Evolutionary conservation across 176 grass and related monocot genomes (phyloP), one percentile per base, ranked within the genome.

Genomic region (Zoysia pacifica): DNA sequence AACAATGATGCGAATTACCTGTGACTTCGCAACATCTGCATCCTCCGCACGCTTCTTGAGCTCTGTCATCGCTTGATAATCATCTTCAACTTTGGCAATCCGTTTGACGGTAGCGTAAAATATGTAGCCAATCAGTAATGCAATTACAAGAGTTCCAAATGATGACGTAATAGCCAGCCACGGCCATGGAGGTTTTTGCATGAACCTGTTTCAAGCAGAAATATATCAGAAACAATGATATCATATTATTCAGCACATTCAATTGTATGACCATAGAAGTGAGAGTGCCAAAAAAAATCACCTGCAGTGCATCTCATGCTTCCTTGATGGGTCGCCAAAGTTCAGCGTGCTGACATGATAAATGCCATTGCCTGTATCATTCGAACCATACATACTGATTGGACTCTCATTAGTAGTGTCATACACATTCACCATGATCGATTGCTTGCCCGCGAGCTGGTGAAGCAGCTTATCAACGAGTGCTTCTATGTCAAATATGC

Each of bases 241-340:
- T 28, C 28, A 37, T 20, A 65, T 11, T 48, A 45, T 18, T 14
- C 13, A 80, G 75, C n/a, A 12, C 68, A 49, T 78, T 45, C 19
- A 65, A 11, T 3, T 58, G 19, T 13, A 78, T 5, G 62, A 36
- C 28, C 28, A 28, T 28, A 28, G 28, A 28, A 28, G 28, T 28
- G 28, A 28, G 28, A 28, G 28, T 28, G 28, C 28, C 0, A 28
- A 28, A 28, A 28, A 28, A 28, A 28, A 28, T 82, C 81, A 99
- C 97, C 97, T 91, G 97, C 97, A 96, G 70, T 96, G 97, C 97
- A 99, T 99, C 90, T 95, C 92, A 70, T 99, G 97, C 82, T 81
- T 95, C 84, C 90, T 93, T 16, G 84, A 70, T 9, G 97, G 97
- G 64, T 99, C 97, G 4, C 97, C 97, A 56, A 99, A 99, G 79